Conservation (phyloP, 257 asterid genomes). For the Petunia secreta region DNA sequence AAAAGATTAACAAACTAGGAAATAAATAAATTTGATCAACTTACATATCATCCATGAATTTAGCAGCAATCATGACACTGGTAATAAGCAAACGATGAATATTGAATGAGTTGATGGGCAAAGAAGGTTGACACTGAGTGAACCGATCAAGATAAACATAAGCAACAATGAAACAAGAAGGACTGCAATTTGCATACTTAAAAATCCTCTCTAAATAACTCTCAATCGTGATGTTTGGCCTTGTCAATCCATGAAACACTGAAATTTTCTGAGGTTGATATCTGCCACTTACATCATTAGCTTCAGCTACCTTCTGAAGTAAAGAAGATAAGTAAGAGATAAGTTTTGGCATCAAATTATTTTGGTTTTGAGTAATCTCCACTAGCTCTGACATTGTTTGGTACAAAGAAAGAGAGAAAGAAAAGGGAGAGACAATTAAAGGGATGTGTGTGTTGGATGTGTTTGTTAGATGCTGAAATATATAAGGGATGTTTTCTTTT, state of each 20-base stretch:
- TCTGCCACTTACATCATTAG: constrained; percentile 62
- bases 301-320: constrained; percentile 71
- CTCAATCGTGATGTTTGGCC: constrained; percentile 78
- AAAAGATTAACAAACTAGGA: background rate
- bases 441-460: constrained; percentile 15
- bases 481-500: constrained; percentile 31
- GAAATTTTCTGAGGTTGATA: constrained; percentile 61
- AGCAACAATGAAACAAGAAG: constrained; percentile 87
- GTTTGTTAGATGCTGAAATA: constrained; percentile 39
- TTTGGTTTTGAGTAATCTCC: constrained; percentile 45
- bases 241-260: constrained; percentile 74
- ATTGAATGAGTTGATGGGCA: constrained; percentile 79
- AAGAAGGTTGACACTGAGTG: constrained; percentile 68
- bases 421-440: background rate
- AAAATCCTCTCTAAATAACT: constrained; percentile 76
- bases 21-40: constrained; percentile 21
- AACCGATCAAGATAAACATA: constrained; percentile 91
- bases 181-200: constrained; percentile 94
- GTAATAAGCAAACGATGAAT: constrained; percentile 89
- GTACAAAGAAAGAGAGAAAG: background rate
- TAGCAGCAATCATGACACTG: constrained; percentile 93
- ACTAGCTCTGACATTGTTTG: constrained; percentile 65
- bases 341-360: constrained; percentile 60
- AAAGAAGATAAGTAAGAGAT: constrained; percentile 79
- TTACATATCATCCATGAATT: constrained; percentile 96